Percentiles rank a stretch among this genome's conserved stretches.
Conservation (phyloP, 169 alveolate species). For the Plasmodium sp. region DNA sequence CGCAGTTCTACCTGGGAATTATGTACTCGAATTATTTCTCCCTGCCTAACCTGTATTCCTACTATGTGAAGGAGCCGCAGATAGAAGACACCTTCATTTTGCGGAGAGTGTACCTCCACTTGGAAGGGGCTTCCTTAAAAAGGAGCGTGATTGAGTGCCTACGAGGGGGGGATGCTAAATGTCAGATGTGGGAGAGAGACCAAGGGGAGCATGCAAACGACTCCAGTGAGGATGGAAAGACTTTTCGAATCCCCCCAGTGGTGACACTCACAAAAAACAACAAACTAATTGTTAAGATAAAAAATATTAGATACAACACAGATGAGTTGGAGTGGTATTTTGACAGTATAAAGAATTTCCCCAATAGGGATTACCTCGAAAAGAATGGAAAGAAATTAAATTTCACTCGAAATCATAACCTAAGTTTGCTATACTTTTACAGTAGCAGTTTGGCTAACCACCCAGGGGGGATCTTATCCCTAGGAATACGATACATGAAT, state of each 20-base stretch:
- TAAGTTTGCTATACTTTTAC: constrained; percentile 50
- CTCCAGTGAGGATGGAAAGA: background rate
- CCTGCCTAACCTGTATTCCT: constrained; percentile 46
- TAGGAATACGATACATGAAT: constrained; percentile 57
- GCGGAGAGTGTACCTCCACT: background rate
- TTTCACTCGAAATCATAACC: background rate
- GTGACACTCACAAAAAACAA: constrained; percentile 17
- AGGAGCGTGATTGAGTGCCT: background rate
- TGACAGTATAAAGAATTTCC: constrained; percentile 13
- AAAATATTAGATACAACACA: constrained; percentile 53
- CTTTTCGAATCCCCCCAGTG: constrained; percentile 5
- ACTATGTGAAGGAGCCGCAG: constrained; percentile 9
- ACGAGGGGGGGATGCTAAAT: background rate
- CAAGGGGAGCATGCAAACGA: background rate
- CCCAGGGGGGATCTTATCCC: constrained; percentile 41
- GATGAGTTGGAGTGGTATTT: constrained; percentile 37
- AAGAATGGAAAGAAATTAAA: constrained; percentile 1
- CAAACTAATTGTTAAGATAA: constrained; percentile 6
- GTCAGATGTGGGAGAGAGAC: background rate
- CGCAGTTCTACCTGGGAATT: constrained; percentile 56
- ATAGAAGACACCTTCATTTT: constrained; percentile 26
- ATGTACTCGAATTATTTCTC: constrained; percentile 72
- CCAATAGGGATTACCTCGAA: background rate
- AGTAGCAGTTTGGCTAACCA: constrained; percentile 73
- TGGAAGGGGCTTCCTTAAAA: background rate